Evolutionary conservation across 805 yeast species (phyloP).

Genomic region (Candida arabinofermentans): DNA sequence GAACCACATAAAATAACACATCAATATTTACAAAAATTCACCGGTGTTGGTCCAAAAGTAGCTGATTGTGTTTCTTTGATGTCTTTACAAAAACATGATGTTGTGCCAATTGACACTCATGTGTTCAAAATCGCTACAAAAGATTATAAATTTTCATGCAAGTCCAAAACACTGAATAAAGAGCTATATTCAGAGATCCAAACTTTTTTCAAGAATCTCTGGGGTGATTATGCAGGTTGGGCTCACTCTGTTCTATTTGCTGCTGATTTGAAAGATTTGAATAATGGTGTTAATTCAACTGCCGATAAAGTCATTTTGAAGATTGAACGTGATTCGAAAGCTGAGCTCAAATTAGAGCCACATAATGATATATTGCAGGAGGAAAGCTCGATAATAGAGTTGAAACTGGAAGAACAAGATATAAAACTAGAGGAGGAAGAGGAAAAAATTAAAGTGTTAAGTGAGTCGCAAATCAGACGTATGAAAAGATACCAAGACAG

Average conservation of each 20-base stretch:
- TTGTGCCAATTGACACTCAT: conserved; percentile 95
- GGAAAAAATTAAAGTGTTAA: neutral
- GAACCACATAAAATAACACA: conserved; percentile 42
- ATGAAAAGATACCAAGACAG: neutral
- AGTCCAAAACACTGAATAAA: conserved; percentile 42
- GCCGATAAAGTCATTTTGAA: neutral
- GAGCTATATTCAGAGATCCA: conserved; percentile 55
- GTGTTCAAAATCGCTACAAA: conserved; percentile 85
- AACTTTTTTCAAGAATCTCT: conserved; percentile 53
- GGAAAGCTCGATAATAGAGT: neutral
- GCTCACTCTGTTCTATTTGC: conserved; percentile 94
- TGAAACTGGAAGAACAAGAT: neutral
- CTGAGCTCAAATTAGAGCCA: neutral
- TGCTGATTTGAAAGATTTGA: conserved; percentile 69
- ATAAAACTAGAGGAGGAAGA: neutral
- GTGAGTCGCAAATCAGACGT: neutral
- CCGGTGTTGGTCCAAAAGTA: conserved; percentile 96
- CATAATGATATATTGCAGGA: neutral
- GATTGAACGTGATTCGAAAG: too few species aligned
- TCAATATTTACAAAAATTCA: conserved; percentile 54
- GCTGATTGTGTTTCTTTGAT: conserved; percentile 95
- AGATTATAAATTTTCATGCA: conserved; percentile 58
- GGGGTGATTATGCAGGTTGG: conserved; percentile 98
- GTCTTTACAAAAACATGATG: conserved; percentile 81
- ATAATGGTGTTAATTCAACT: conserved; percentile 54